Base-by-base conservation (phyloP, 1,284 basidiomycete species). In the Austroboletus novae-zelandiae region DNA sequence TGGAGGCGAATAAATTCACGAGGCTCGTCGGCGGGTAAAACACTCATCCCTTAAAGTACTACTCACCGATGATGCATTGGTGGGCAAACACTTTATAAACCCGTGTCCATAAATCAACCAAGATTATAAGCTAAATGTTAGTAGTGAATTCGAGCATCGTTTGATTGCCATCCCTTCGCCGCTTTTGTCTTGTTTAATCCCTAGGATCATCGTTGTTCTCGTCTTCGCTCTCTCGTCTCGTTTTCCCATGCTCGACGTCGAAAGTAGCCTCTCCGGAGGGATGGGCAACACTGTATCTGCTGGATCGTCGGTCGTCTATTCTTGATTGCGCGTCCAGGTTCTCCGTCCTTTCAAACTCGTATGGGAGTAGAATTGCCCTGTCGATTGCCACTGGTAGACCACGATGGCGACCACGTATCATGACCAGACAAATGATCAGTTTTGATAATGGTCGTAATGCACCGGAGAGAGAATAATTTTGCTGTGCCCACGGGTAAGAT, bases 351-450 rank as follows among this genome's bases (percentile, higher is more conserved):
- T 67, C 56, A 55, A 79, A 81, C 55, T 86, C 84, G 50, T 72
- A 73, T 2, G 87, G 88, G n/a, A 91, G 72, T 67, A 90, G 76
- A 47, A 91, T 79, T 1, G 93, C 91, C 27, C 93, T 86, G 69
- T 96, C 91, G 52, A 97, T 94, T 15, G 93, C 92, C 15, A 89
- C 86, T 0, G 91, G 90, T 5, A 94, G 71, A 34, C 93, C 93
- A 43, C 96, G 84, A 70, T 98, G 95, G 11, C 94, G 80, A 9
- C 95, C 95, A 55, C 95, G 86, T 48, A 98, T 76, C 92, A 98
- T 98, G 57, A 98, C 93, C 5, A 79, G 65, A 58, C 82, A 84
- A 18, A 98, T 66, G 47, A 98, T 85, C 20, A 98, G 76, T 69
- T 98, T 98, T 0, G 93, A 94, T 4, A 97, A 70, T 0, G 87